phyloP scores from a whole-genome alignment of 179 eudicot species.

The Silene coronaria region DNA sequence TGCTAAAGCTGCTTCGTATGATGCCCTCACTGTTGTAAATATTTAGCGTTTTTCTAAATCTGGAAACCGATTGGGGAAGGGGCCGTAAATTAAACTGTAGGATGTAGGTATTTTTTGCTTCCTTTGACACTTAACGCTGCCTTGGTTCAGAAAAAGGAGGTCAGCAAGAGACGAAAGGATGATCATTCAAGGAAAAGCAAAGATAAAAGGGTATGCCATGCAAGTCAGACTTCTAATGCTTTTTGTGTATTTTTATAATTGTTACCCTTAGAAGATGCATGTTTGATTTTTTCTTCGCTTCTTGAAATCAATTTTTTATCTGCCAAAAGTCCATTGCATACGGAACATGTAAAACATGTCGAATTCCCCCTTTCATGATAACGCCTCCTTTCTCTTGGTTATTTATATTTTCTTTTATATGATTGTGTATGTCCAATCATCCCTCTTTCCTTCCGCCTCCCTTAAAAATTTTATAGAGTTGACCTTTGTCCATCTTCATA shows the following conservation, averaged over 20 bases:
- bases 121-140: slow-evolving; percentile 9
- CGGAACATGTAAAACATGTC: not conserved
- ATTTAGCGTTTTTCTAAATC: not conserved
- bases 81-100: no score
- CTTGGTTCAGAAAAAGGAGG: slow-evolving; percentile 73
- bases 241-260: not conserved
- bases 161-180: slow-evolving; percentile 88
- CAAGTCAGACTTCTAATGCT: not conserved
- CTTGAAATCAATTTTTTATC: not conserved
- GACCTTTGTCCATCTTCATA: not conserved
- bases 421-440: not conserved
- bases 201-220: slow-evolving; percentile 63
- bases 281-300: no score
- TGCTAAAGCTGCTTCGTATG: not conserved
- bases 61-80: not conserved
- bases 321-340: no score
- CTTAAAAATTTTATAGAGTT: not conserved
- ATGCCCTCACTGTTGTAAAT: not conserved
- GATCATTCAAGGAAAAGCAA: slow-evolving; percentile 67
- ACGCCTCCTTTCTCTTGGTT: not conserved
- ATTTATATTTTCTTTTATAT: not conserved
- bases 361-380: not conserved
- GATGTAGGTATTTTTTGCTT: not conserved
- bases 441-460: not conserved
- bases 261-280: not conserved